These are phyloP conservation scores for Dothiorella sarmentorum DNA, from an alignment of 2,329 filamentous ascomycete genomes.

Conservation along the genomic window DNA sequence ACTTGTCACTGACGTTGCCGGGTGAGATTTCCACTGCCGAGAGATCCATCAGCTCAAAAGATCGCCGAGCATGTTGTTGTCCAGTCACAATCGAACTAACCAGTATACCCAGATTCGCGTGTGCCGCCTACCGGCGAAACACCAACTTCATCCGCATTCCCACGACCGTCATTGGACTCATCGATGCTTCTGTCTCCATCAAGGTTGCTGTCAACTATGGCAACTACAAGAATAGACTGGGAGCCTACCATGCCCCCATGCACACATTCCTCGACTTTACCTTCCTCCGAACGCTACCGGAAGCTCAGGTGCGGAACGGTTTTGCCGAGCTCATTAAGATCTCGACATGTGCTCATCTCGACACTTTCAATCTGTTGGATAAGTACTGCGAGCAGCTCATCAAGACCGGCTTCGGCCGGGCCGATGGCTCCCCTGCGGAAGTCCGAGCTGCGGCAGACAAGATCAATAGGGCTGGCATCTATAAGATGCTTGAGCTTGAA, in stretches of 20 bases:
- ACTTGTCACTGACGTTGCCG: slow-evolving; percentile 70
- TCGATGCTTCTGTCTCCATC: slow-evolving; percentile 72
- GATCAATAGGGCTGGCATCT: slow-evolving; percentile 67
- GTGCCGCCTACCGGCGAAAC: slow-evolving; percentile 67
- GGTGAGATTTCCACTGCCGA: slow-evolving; percentile 52
- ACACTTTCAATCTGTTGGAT: slow-evolving; percentile 66
- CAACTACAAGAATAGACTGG: slow-evolving; percentile 71
- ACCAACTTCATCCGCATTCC: slow-evolving; percentile 73
- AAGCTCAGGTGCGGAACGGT: slow-evolving; percentile 67
- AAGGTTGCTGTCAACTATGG: slow-evolving; percentile 77
- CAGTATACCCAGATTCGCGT: slow-evolving; percentile 55
- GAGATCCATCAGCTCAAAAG: slow-evolving; percentile 43
- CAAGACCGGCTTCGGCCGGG: slow-evolving; percentile 60
- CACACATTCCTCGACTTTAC: slow-evolving; percentile 72
- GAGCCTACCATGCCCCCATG: slow-evolving; percentile 68
- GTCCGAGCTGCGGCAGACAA: slow-evolving; percentile 60
- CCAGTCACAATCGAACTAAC: slow-evolving; percentile 21
- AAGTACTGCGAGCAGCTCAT: slow-evolving; percentile 68
- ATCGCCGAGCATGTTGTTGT: slow-evolving; percentile 7
- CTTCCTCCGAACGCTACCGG: slow-evolving; percentile 65
- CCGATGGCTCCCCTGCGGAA: slow-evolving; percentile 54
- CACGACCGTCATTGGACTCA: slow-evolving; percentile 71
- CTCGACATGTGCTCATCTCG: slow-evolving; percentile 63
- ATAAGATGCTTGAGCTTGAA: slow-evolving; percentile 71
- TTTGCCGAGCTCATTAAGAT: slow-evolving; percentile 77